A percentile compares a stretch with the other conserved stretches of the same genome.
Evolutionary conservation across 2,329 filamentous ascomycete species (phyloP).

Genomic region (Dothistroma pini): DNA sequence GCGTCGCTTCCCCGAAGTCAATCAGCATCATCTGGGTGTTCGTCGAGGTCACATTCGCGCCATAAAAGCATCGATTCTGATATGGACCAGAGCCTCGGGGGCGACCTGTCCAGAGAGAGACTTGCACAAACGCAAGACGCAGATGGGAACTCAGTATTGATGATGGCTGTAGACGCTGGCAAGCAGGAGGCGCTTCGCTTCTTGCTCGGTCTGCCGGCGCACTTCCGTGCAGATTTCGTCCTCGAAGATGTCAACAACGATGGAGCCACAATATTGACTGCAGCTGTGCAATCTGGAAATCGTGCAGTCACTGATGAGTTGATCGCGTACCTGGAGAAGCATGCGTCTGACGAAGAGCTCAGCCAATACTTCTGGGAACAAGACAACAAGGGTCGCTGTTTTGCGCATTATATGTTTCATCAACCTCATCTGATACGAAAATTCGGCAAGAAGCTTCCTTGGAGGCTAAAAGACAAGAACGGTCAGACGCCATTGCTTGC

Average conservation of each 20-base stretch:
- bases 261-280: conserved; percentile 82
- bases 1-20: conserved; percentile 70
- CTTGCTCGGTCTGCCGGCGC: conserved; percentile 70
- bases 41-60: conserved; percentile 65
- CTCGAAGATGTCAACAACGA: conserved; percentile 85
- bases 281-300: conserved; percentile 82
- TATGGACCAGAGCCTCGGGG: conserved; percentile 51
- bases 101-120: conserved; percentile 78
- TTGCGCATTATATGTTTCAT: conserved; percentile 95
- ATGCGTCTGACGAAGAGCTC: conserved; percentile 55
- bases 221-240: conserved; percentile 68
- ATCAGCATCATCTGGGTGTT: conserved; percentile 80
- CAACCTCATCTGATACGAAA: conserved; percentile 73
- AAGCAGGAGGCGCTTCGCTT: conserved; percentile 73
- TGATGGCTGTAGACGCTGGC: conserved; percentile 56
- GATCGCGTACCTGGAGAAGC: conserved; percentile 63
- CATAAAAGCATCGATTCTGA: conserved; percentile 74
- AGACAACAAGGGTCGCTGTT: conserved; percentile 80
- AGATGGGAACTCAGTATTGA: conserved; percentile 73
- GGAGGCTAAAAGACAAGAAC: conserved; percentile 90
- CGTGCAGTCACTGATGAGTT: conserved; percentile 70
- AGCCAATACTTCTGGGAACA: conserved; percentile 67
- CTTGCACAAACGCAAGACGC: conserved; percentile 66
- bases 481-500: conserved; percentile 98
- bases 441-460: conserved; percentile 76